A percentile compares a stretch with the other conserved stretches of the same genome.
phyloP scores from a whole-genome alignment of 1,284 basidiomycete species.

The Boletus sp. region DNA sequence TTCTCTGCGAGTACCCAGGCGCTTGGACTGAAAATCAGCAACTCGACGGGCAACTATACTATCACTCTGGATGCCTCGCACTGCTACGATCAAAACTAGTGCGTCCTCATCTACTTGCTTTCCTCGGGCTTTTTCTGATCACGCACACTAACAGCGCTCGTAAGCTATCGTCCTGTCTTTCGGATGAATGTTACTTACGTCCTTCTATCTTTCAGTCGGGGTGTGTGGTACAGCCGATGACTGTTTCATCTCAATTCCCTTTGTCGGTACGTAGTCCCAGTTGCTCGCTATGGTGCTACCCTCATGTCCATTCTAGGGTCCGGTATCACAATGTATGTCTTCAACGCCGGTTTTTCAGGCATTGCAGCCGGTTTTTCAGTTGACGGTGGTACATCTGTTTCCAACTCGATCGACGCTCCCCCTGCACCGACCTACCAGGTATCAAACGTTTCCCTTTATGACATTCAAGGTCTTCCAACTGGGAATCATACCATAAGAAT shows the following conservation, averaged over 20 bases:
- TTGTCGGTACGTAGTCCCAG: slow-evolving; percentile 12
- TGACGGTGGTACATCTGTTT: slow-evolving; percentile 10
- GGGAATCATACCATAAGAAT: slow-evolving; percentile 25
- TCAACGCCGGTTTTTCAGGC: slow-evolving; percentile 21
- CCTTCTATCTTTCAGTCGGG: slow-evolving; percentile 12
- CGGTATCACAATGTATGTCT: slow-evolving; percentile 28
- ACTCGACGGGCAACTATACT: slow-evolving; percentile 23
- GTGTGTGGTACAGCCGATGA: slow-evolving; percentile 16
- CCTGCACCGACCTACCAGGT: slow-evolving; percentile 18
- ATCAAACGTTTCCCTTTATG: slow-evolving; percentile 21
- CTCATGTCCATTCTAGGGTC: slow-evolving; percentile 18
- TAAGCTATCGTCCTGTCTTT: slow-evolving; percentile 7
- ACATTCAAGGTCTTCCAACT: slow-evolving; percentile 14
- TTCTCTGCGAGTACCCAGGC: slow-evolving; percentile 9
- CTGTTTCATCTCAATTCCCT: slow-evolving; percentile 23
- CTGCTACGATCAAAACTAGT: slow-evolving; percentile 28
- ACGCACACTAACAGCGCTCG: slow-evolving; percentile 11
- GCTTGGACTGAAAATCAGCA: slow-evolving; percentile 10
- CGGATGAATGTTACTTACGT: not conserved
- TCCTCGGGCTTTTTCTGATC: slow-evolving; percentile 2
- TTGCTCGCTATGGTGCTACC: not conserved
- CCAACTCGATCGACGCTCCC: slow-evolving; percentile 10
- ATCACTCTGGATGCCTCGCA: slow-evolving; percentile 18
- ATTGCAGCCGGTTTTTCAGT: slow-evolving; percentile 23
- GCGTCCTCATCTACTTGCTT: slow-evolving; percentile 1